Base-by-base conservation (phyloP, 2,329 filamentous ascomycete genomes). In the Cercospora nicotianae region DNA sequence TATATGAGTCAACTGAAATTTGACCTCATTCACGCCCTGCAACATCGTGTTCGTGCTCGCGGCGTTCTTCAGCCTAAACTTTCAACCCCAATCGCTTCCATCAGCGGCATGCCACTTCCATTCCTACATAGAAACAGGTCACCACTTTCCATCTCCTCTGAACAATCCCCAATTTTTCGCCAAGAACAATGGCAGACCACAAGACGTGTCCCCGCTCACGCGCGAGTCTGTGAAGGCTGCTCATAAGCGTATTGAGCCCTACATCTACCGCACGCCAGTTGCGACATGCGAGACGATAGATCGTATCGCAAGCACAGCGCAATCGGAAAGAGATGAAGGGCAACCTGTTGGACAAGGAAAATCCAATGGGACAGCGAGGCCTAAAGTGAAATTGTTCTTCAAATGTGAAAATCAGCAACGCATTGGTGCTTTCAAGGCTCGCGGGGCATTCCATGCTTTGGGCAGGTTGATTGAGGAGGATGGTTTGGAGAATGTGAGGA, bases 371-470 rank as follows among this genome's bases (percentile, higher is more conserved):
- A 72, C 89, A 0, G 87, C 90, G 0, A 81, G 78, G 3, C 93
- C 93, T 0, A 87, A 81, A 60, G 82, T 97, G 45, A 84, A 88
- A 12, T 84, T 98, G 63, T 95, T 92, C 83, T 96, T 98, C 87
- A 98, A 98, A 83, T 96, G 93, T 80, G 94, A 98, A 83, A 97
- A 97, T 79, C 83, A 92, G 67, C 95, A 98, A 83, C 88, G 89
- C 65, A 89, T 96, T 64, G 95, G 94, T 62, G 94, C 94, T 0
- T 98, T 98, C 84, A 98, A 98, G 82, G 91, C 89, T 16, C 85
- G 94, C 6, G 95, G 94, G 5, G 94, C 94, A 0, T 97, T 97
- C 74, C 92, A 97, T 79, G 93, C 94, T 0, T 77, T 97, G 42
- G 85, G 89, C 75, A 81, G 91, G 66, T 80, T 97, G 76, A 88